Conservation (phyloP, 2,329 filamentous ascomycete genomes). For the Colletotrichum theobromicola region DNA sequence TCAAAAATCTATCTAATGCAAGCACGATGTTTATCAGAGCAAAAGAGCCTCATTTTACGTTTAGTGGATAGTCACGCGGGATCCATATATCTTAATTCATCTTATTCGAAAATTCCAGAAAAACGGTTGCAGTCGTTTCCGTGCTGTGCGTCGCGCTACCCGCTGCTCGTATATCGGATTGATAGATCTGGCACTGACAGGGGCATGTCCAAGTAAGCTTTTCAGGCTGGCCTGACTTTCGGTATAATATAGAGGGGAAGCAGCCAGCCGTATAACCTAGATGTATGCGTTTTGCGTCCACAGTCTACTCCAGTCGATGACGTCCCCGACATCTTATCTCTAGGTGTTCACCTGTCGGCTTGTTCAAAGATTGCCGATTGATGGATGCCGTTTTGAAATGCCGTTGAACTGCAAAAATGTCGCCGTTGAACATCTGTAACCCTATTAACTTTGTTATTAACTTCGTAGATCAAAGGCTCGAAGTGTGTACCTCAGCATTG, state of each 20-base stretch:
- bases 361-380: accelerated
- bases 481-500: not conserved
- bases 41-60: not conserved
- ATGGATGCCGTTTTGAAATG: not conserved
- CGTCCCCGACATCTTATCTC: not conserved
- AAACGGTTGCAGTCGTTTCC: not conserved
- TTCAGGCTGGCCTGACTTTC: not conserved
- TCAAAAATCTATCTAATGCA: not conserved
- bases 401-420: not conserved
- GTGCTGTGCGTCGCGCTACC: not conserved
- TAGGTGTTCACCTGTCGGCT: too few relatives aligned
- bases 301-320: not conserved
- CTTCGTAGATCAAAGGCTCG: not conserved
- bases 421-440: not conserved
- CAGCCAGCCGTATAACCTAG: not conserved
- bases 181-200: not conserved
- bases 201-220: not conserved
- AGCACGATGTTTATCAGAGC: not conserved
- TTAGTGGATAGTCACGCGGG: not conserved
- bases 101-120: not conserved
- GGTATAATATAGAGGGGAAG: not conserved
- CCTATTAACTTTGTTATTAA: not conserved
- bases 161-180: not conserved
- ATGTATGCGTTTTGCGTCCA: not conserved
- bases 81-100: not conserved